Evolutionary conservation across 306 rosid genomes (phyloP).

Genomic region (Albizia julibrissin): DNA sequence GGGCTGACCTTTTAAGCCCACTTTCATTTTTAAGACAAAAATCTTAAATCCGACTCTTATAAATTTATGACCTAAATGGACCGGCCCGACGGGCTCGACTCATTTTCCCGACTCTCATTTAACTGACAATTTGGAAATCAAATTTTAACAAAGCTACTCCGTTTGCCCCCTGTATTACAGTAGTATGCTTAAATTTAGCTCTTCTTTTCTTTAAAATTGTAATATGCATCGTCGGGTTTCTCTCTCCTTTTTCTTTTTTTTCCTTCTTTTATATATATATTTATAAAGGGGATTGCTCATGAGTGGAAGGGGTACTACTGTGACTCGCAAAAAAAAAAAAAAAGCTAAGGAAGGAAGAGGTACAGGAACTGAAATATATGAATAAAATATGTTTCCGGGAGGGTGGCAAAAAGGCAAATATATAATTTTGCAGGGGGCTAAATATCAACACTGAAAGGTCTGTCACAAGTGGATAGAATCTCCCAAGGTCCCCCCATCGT

Average conservation of each 20-base stretch:
- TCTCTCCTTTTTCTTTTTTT: not conserved
- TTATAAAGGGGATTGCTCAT: not conserved
- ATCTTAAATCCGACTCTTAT: no score
- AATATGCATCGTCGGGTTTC: not conserved
- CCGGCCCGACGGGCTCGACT: no score
- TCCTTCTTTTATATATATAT: no score
- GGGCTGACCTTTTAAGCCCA: no score
- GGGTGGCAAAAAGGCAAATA: not conserved
- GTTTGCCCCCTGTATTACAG: not conserved
- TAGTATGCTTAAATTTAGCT: not conserved
- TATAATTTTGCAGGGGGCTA: not conserved
- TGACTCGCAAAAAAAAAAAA: not conserved
- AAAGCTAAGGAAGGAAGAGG: no score
- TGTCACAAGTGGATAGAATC: not conserved
- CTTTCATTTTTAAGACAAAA: no score
- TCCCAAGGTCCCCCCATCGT: not conserved
- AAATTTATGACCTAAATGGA: no score
- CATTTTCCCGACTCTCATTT: no score
- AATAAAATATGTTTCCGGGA: not conserved
- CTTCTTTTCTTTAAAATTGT: not conserved
- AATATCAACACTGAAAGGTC: conserved; percentile 8
- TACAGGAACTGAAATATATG: not conserved
- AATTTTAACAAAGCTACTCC: not conserved
- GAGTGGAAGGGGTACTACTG: not conserved
- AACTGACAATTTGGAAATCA: not conserved